These are phyloP conservation scores for Emericellopsis cladophorae DNA, from an alignment of 2,329 filamentous ascomycete genomes.

Conservation along the genomic window DNA sequence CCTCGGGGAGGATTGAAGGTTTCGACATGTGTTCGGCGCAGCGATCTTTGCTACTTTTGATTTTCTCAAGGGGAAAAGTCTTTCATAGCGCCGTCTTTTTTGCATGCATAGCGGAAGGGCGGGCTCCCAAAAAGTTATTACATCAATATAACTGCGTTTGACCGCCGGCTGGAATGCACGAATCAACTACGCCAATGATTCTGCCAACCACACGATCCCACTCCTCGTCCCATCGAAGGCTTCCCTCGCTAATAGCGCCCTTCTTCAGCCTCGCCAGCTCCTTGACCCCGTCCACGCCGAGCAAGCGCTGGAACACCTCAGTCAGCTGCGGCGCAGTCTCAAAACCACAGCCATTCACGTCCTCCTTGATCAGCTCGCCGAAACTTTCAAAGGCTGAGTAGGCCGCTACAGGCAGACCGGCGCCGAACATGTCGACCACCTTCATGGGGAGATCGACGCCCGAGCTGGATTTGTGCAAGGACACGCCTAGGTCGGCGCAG, in stretches of 20 bases:
- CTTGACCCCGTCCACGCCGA: slow-evolving; percentile 32
- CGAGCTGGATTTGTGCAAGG: slow-evolving; percentile 83
- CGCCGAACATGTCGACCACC: slow-evolving; percentile 97
- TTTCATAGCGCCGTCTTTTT: too few relatives aligned
- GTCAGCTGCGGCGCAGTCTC: slow-evolving; percentile 55
- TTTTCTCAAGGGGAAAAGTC: too few relatives aligned
- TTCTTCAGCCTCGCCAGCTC: slow-evolving; percentile 49
- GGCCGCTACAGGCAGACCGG: slow-evolving; percentile 78
- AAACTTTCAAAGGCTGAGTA: slow-evolving; percentile 83
- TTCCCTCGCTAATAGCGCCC: slow-evolving; percentile 64
- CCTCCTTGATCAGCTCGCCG: slow-evolving; percentile 78
- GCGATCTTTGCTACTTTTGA: too few relatives aligned
- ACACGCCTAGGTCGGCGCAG: slow-evolving; percentile 79
- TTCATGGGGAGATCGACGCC: slow-evolving; percentile 98
- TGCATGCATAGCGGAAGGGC: too few relatives aligned
- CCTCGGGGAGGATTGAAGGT: slow-evolving; percentile 34
- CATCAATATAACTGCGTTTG: too few relatives aligned
- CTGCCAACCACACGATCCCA: slow-evolving; percentile 76
- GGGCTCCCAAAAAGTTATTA: too few relatives aligned
- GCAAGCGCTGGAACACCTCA: slow-evolving; percentile 49
- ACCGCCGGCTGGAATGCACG: not conserved
- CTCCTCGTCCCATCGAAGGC: slow-evolving; percentile 77
- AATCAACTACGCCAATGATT: slow-evolving; percentile 33
- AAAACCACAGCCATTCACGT: slow-evolving; percentile 78
- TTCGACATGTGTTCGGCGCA: not conserved